phyloP scores from a whole-genome alignment of 306 rosid genomes.

The Fragaria ananassa region DNA sequence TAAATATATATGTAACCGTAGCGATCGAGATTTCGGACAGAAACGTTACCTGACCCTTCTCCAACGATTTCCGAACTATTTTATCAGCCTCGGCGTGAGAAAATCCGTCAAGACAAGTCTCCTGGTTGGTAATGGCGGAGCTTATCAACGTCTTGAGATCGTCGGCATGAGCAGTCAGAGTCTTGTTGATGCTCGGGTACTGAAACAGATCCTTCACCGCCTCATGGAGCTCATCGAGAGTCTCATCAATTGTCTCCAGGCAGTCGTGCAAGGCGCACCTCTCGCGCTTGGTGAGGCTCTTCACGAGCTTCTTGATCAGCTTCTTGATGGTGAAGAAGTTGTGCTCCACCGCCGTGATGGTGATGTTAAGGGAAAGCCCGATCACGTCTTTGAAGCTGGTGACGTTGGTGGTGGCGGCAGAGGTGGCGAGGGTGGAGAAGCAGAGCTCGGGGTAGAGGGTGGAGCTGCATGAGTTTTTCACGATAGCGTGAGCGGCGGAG shows the following conservation, averaged over 20 bases:
- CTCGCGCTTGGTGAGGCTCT: conserved; percentile 45
- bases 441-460: conserved; percentile 75
- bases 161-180: conserved; percentile 51
- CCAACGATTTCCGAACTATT: conserved; percentile 37
- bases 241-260: conserved; percentile 53
- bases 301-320: conserved; percentile 34
- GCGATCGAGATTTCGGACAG: neutral
- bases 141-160: conserved; percentile 71
- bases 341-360: conserved; percentile 40
- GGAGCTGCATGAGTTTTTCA: conserved; percentile 51
- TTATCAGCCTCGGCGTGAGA: conserved; percentile 55
- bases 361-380: conserved; percentile 38
- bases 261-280: conserved; percentile 69
- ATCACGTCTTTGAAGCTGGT: conserved; percentile 46
- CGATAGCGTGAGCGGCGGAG: conserved; percentile 43
- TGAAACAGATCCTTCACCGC: conserved; percentile 36
- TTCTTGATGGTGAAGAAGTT: conserved; percentile 45
- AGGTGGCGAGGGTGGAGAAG: conserved; percentile 49
- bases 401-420: conserved; percentile 29
- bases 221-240: conserved; percentile 55
- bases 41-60: conserved; percentile 32
- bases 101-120: conserved; percentile 82
- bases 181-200: conserved; percentile 44
- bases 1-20: too few relatives aligned
- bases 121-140: conserved; percentile 81